Percentiles rank a stretch among this genome's conserved stretches.
These are phyloP conservation scores for Bimuria novae-zelandiae DNA, from an alignment of 2,329 filamentous ascomycete species.

Conservation along the genomic window DNA sequence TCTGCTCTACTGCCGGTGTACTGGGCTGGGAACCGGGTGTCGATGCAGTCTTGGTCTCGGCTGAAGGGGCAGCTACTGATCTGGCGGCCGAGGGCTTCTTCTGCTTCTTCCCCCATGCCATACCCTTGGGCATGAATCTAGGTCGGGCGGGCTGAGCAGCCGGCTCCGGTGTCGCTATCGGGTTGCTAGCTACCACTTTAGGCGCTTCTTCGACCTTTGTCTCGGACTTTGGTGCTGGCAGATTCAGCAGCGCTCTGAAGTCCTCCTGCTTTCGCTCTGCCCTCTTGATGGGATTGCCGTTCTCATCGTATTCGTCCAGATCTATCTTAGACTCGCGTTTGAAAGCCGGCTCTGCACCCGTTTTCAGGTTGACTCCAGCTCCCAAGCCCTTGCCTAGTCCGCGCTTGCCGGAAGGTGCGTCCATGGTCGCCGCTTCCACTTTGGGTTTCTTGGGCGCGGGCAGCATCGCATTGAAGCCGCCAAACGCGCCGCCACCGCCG, in stretches of 20 bases:
- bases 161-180: slow-evolving; percentile 41
- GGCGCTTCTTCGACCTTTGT: slow-evolving; percentile 34
- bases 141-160: slow-evolving; percentile 76
- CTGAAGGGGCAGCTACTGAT: slow-evolving; percentile 8
- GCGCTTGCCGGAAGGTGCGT: slow-evolving; percentile 36
- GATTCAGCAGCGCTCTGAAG: slow-evolving; percentile 37
- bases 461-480: slow-evolving; percentile 83
- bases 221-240: slow-evolving; percentile 39
- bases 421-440: slow-evolving; percentile 24
- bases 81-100: slow-evolving; percentile 26
- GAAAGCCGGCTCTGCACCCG: slow-evolving; percentile 81
- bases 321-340: slow-evolving; percentile 61
- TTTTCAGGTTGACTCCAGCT: slow-evolving; percentile 75
- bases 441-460: slow-evolving; percentile 74
- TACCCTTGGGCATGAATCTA: slow-evolving; percentile 85
- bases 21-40: slow-evolving; percentile 12
- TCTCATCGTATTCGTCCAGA: slow-evolving; percentile 41
- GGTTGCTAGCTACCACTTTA: background rate
- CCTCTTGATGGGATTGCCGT: slow-evolving; percentile 37
- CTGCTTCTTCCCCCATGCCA: slow-evolving; percentile 75
- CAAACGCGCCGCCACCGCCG: slow-evolving; percentile 68
- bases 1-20: slow-evolving; percentile 21
- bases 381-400: slow-evolving; percentile 47
- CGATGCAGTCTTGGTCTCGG: slow-evolving; percentile 4
- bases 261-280: slow-evolving; percentile 37